Conservation (phyloP, 2,329 filamentous ascomycete species). For the Scedosporium boydii region DNA sequence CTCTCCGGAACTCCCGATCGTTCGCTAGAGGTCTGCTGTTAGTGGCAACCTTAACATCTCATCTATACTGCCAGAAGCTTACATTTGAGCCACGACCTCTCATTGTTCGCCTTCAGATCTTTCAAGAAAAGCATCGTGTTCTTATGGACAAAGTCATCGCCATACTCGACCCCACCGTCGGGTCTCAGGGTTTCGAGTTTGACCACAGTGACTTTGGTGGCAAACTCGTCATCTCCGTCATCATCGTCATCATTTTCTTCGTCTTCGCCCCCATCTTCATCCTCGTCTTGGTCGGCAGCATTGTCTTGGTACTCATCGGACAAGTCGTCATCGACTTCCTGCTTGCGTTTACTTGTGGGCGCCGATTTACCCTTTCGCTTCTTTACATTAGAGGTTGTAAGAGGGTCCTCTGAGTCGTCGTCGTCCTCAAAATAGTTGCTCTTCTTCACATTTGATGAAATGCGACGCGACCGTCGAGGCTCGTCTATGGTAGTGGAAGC, state of each 20-base stretch:
- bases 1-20: constrained; percentile 68
- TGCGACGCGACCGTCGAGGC: constrained; percentile 6
- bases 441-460: neutral
- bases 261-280: neutral
- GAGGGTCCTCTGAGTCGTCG: constrained; percentile 2
- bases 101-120: constrained; percentile 51
- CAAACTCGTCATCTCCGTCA: neutral
- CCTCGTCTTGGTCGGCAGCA: neutral
- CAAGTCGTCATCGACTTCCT: neutral
- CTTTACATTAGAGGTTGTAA: neutral
- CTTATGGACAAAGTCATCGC: constrained; percentile 41
- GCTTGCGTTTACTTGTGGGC: neutral
- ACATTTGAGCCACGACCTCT: constrained; percentile 50
- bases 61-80: constrained; percentile 10
- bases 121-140: constrained; percentile 49
- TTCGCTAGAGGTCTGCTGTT: constrained; percentile 43
- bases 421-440: constrained; percentile 6
- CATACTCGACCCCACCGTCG: constrained; percentile 35
- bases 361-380: neutral
- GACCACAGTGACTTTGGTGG: constrained; percentile 5
- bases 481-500: constrained; percentile 5
- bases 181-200: constrained; percentile 20
- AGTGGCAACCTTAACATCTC: neutral
- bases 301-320: constrained; percentile 5
- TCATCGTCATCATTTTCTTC: constrained; percentile 4